Conservation (phyloP, 208 protist genomes). For the Lotmaria passim region DNA sequence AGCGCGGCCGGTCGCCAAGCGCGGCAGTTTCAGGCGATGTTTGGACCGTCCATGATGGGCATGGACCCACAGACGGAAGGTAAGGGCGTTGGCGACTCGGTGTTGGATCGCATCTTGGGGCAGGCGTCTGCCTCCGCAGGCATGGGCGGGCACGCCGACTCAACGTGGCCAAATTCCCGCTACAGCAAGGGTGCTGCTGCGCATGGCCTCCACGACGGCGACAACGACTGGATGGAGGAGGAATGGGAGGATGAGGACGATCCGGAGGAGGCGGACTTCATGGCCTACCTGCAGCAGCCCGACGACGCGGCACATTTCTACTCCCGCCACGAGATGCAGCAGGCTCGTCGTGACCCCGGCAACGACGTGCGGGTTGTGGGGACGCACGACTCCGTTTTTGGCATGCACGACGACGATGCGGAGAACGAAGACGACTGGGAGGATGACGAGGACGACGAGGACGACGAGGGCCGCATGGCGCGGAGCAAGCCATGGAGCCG, state of each 20-base stretch:
- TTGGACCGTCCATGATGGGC: slow-evolving; percentile 24
- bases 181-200: neutral
- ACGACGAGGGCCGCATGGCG: slow-evolving; percentile 6
- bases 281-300: slow-evolving; percentile 81
- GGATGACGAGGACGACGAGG: slow-evolving; percentile 30
- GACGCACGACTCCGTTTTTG: slow-evolving; percentile 33
- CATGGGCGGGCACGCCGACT: neutral
- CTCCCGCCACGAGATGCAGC: slow-evolving; percentile 52
- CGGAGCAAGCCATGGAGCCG: slow-evolving; percentile 35
- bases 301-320: slow-evolving; percentile 60
- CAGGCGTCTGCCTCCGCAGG: slow-evolving; percentile 1
- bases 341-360: slow-evolving; percentile 37
- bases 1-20: slow-evolving; percentile 15
- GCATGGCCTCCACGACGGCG: slow-evolving; percentile 6
- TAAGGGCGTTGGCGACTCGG: slow-evolving; percentile 6
- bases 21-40: slow-evolving; percentile 22
- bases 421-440: slow-evolving; percentile 34
- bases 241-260: slow-evolving; percentile 52
- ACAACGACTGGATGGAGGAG: slow-evolving; percentile 54
- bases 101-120: slow-evolving; percentile 40
- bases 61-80: neutral
- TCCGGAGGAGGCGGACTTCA: slow-evolving; percentile 66
- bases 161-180: neutral
- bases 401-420: slow-evolving; percentile 18
- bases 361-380: slow-evolving; percentile 47